Conservation (phyloP, 202 grass and related monocot species). For the Carex sylvatica region DNA sequence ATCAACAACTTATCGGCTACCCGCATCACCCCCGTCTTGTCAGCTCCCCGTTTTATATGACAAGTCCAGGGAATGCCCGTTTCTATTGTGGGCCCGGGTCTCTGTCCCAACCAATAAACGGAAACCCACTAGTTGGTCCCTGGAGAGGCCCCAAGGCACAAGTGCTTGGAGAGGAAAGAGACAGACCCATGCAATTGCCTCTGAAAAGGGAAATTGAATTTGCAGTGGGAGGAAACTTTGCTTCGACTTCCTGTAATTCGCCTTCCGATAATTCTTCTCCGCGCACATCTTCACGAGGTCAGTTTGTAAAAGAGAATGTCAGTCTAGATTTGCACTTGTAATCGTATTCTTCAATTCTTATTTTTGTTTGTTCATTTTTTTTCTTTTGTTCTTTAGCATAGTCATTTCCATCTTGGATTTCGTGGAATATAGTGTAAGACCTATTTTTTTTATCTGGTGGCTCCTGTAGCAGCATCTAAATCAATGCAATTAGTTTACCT, state of each 20-base stretch:
- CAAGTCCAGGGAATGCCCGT: slow-evolving; percentile 26
- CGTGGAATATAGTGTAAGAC: slow-evolving; percentile 18
- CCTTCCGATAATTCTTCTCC: slow-evolving; percentile 42
- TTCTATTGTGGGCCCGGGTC: slow-evolving; percentile 67
- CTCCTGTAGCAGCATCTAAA: slow-evolving; percentile 15
- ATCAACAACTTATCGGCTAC: slow-evolving; percentile 54
- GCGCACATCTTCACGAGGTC: slow-evolving; percentile 52
- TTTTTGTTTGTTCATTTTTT: slow-evolving; percentile 32
- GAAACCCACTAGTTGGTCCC: slow-evolving; percentile 45
- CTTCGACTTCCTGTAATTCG: slow-evolving; percentile 14
- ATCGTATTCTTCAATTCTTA: slow-evolving; percentile 19
- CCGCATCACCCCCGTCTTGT: slow-evolving; percentile 51
- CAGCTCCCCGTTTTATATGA: not conserved
- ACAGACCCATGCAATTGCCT: slow-evolving; percentile 31
- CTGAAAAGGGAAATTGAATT: slow-evolving; percentile 36
- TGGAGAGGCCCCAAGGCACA: slow-evolving; percentile 48
- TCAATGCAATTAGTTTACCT: slow-evolving; percentile 1
- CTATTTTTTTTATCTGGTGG: slow-evolving; percentile 13
- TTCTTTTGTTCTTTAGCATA: slow-evolving; percentile 23
- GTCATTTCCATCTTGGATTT: slow-evolving; percentile 12
- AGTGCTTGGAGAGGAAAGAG: slow-evolving; percentile 28
- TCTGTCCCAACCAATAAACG: slow-evolving; percentile 63
- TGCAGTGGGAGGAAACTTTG: slow-evolving; percentile 31
- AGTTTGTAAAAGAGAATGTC: slow-evolving; percentile 60
- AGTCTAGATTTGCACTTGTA: slow-evolving; percentile 99